Conservation (phyloP, 2,329 filamentous ascomycete genomes). For the Colletotrichum truncatum region DNA sequence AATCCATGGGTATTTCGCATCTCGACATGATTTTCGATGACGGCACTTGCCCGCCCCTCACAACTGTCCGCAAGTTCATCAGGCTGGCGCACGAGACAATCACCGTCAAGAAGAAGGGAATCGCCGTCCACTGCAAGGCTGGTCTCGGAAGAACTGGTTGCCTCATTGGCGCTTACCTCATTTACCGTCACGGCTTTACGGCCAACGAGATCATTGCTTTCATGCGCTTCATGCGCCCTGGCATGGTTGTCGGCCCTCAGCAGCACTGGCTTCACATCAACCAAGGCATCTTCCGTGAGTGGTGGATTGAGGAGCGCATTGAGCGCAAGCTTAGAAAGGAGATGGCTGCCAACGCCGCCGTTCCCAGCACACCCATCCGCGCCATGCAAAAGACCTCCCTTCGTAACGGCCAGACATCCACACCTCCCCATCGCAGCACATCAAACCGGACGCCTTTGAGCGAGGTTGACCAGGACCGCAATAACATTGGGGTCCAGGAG, state of each 20-base stretch:
- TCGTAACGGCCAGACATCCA: slow-evolving; percentile 74
- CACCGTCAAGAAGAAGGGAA: slow-evolving; percentile 87
- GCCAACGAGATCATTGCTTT: slow-evolving; percentile 97
- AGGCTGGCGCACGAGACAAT: slow-evolving; percentile 95
- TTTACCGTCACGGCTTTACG: slow-evolving; percentile 96
- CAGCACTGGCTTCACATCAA: slow-evolving; percentile 99
- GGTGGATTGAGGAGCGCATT: slow-evolving; percentile 93
- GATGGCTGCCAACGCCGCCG: slow-evolving; percentile 58
- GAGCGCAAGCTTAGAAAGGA: slow-evolving; percentile 73
- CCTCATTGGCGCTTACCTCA: slow-evolving; percentile 95
- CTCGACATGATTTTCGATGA: slow-evolving; percentile 99
- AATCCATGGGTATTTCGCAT: slow-evolving; percentile 92
- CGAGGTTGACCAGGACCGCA: slow-evolving; percentile 86
- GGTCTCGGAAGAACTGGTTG: slow-evolving; percentile 95
- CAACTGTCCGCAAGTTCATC: slow-evolving; percentile 93
- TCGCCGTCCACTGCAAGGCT: slow-evolving; percentile 98
- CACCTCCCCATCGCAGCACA: slow-evolving; percentile 82
- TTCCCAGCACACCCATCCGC: slow-evolving; percentile 69
- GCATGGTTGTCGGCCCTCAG: slow-evolving; percentile 98
- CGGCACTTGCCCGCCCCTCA: slow-evolving; percentile 90
- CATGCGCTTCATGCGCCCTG: slow-evolving; percentile 98
- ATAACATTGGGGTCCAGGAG: slow-evolving; percentile 76
- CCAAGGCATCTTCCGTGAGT: slow-evolving; percentile 96
- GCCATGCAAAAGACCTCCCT: slow-evolving; percentile 68
- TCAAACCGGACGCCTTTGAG: slow-evolving; percentile 87